Conservation (phyloP, 345 rosid species). For the Eucalyptus brandiana region DNA sequence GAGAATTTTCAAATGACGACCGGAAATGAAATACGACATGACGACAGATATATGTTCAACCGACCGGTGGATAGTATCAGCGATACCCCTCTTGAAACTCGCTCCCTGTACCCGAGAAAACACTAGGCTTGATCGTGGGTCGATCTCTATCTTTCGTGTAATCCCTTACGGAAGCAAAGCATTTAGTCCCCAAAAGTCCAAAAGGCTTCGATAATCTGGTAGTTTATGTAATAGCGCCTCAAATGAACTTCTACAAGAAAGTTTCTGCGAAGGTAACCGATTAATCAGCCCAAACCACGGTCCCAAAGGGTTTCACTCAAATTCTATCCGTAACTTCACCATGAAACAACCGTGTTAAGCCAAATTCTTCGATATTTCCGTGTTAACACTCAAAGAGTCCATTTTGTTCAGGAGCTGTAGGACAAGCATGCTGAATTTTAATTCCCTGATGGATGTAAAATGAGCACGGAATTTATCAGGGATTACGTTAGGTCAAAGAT, state of each 20-base stretch:
- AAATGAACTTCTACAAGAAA: background rate
- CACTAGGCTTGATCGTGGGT: background rate
- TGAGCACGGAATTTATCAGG: background rate
- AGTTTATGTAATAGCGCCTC: background rate
- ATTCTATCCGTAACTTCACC: background rate
- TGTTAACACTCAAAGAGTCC: background rate
- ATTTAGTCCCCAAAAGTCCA: background rate
- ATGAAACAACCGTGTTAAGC: background rate
- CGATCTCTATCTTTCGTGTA: background rate
- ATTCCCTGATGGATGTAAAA: background rate
- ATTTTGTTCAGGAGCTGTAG: background rate
- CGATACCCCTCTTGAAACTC: background rate
- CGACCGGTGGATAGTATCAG: background rate
- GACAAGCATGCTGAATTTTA: background rate
- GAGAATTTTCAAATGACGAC: background rate
- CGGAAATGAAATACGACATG: background rate
- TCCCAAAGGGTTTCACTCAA: background rate
- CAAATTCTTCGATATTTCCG: too few species aligned
- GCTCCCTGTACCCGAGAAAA: background rate
- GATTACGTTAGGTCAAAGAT: background rate
- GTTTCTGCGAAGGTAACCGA: background rate
- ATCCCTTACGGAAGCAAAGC: background rate
- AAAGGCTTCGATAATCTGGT: background rate
- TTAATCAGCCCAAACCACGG: background rate
- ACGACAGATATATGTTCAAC: background rate